Base-by-base conservation (phyloP, 805 yeast species). In the Blastobotrys chiropterorum region DNA sequence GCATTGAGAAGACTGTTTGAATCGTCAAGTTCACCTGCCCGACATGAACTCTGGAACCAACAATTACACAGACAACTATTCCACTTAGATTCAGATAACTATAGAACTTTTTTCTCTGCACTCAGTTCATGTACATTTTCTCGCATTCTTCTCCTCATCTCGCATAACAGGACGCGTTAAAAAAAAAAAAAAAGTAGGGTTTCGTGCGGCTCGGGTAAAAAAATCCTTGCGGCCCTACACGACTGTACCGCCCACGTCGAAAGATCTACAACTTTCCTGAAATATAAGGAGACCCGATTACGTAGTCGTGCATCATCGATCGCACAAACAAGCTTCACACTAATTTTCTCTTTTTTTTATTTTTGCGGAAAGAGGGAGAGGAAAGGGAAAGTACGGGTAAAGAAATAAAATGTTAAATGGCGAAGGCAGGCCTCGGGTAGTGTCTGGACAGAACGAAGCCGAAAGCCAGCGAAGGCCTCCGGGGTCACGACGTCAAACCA, bases 401-500 rank as follows among this genome's bases (percentile, higher is more conserved):
- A 6, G 34, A 5, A 26, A 11, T 26, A 26, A 6, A 26, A 26
- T 26, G 34, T 26, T 26, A 26, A 26, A 26, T 26, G 34, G 34
- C 11, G 34, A 11, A 11, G 34, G 11, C 8, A 26, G 34, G 34
- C 34, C 34, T 26, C 34, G 34, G 11, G 34, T 26, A 38, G 41
- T 38, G 41, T 15, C 41, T 15, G 19, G 19, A 16, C 43, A 15
- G 43, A 15, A 40, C 16, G 19, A 15, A 17, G 43, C 43, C 16
- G 43, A 40, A 14, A 40, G 19, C 7, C 43, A 15, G 43, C 17
- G 38, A 30, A 19, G 34, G 11, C 5, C 17, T 6, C 47, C 47
- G 4, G 21, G 26, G 21, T 3, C 26, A 22, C 58, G 69, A 20
- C 59, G 67, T 2, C 51, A 60, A 15, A 63, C 63, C 14, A 45